Evolutionary conservation across 2,329 filamentous ascomycete genomes (phyloP).

Genomic region (Penicillium concentricum): DNA sequence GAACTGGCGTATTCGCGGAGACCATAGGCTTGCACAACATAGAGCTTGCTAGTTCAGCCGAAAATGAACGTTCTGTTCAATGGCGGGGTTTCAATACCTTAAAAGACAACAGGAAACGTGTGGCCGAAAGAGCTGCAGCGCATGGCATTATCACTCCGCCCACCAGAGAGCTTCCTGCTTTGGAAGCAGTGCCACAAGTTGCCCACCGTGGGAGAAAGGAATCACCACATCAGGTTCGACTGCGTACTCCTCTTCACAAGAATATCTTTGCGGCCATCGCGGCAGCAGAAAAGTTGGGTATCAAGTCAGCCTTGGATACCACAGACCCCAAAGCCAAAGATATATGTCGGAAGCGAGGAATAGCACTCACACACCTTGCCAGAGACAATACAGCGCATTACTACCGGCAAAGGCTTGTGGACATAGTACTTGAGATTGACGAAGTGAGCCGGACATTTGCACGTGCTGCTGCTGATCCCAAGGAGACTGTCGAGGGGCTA

Average conservation of each 20-base stretch:
- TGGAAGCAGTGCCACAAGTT: constrained; percentile 26
- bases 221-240: constrained; percentile 37
- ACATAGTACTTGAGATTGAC: constrained; percentile 29
- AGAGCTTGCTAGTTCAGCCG: constrained; percentile 54
- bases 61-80: constrained; percentile 26
- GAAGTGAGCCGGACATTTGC: constrained; percentile 24
- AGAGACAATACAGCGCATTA: constrained; percentile 27
- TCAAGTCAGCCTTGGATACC: not conserved
- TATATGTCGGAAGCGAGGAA: not conserved
- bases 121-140: constrained; percentile 30
- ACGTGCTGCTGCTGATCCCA: constrained; percentile 27
- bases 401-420: constrained; percentile 14
- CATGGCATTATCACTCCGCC: constrained; percentile 31
- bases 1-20: constrained; percentile 60
- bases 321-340: constrained; percentile 3
- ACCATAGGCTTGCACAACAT: constrained; percentile 42
- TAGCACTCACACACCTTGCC: constrained; percentile 19
- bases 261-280: constrained; percentile 13
- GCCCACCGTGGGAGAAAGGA: constrained; percentile 14
- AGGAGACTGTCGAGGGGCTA: constrained; percentile 17
- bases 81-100: constrained; percentile 28
- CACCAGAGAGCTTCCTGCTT: constrained; percentile 25
- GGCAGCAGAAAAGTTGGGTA: constrained; percentile 23
- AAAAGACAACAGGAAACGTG: constrained; percentile 26
- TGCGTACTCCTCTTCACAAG: constrained; percentile 37